Base-by-base conservation (phyloP, 345 rosid genomes). In the Raphanus raphanistrum region DNA sequence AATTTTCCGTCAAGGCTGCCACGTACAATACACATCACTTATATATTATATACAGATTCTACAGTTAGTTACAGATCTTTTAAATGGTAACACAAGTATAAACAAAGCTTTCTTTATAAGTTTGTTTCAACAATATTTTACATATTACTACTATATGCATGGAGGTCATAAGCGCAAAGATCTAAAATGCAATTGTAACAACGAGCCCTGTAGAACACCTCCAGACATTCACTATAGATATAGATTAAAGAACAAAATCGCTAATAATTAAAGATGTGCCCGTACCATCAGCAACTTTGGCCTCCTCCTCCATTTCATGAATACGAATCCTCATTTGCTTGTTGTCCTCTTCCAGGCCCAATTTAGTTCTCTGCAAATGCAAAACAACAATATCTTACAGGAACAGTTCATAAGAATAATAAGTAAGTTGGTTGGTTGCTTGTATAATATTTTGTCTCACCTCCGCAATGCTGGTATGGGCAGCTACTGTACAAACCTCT, bases 261-360 rank as follows among this genome's bases (percentile, higher is more conserved):
- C 28, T 13, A 50, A 48, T 15, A 50, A 50, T n/a, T 33, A 16
- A 55, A 57, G 54, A 70, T 70, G 65, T 70, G 54, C 27, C n/a
- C n/a, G 26, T 71, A 90, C 96, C 88, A 69, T 86, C 87, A 63
- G 85, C 83, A 41, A 88, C 88, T 64, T 84, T 82, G 48, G 85
- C 90, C 55, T 90, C 85, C 79, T 87, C 85, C 57, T 88, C 88
- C 90, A 86, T 79, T 70, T 85, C 91, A 70, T 85, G 76, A 68
- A 87, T 78, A 43, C 86, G 88, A 78, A 84, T 69, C 4, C 1
- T 87, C 86, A 33, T 17, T 86, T 87, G 70, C 84, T 0, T 32
- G 26, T 7, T 32, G 26, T 63, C 27, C 2, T 13, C 2, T 36
- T 8, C 45, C 52, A 21, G 5, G 15, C 0, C 21, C 10, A 0